phyloP scores from a whole-genome alignment of 306 rosid genomes.

The Parietaria judaica region DNA sequence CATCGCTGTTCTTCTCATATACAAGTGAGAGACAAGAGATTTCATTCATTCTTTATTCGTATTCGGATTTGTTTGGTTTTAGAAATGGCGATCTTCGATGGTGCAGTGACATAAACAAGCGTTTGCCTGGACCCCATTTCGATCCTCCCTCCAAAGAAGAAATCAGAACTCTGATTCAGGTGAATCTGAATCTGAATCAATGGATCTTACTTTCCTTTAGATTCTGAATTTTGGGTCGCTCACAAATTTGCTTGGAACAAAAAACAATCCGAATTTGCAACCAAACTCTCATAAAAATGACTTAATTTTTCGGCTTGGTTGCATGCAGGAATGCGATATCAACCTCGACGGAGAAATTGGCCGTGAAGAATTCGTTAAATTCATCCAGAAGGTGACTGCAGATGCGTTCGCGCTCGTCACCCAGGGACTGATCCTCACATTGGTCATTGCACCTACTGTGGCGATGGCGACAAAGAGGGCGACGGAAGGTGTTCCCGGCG shows the following conservation, averaged over 20 bases:
- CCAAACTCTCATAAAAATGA: too few relatives aligned
- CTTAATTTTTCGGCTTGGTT: background rate
- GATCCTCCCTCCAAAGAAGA: slow-evolving; percentile 70
- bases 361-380: slow-evolving; percentile 45
- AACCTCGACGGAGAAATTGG: slow-evolving; percentile 50
- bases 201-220: too few relatives aligned
- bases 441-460: slow-evolving; percentile 71
- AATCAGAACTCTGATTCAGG: slow-evolving; percentile 49
- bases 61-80: background rate
- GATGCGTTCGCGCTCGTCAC: slow-evolving; percentile 45
- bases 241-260: too few relatives aligned
- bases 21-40: slow-evolving; percentile 49
- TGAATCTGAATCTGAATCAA: slow-evolving; percentile 11
- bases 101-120: slow-evolving; percentile 77
- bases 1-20: slow-evolving; percentile 74
- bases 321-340: slow-evolving; percentile 58
- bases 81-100: background rate
- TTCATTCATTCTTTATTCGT: background rate
- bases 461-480: slow-evolving; percentile 78
- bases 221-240: too few relatives aligned
- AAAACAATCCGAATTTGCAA: too few relatives aligned
- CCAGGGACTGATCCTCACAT: slow-evolving; percentile 55
- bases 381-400: slow-evolving; percentile 47
- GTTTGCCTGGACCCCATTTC: slow-evolving; percentile 66
- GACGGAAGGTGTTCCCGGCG: slow-evolving; percentile 82